phyloP scores from a whole-genome alignment of 2,329 filamentous ascomycete species.

The Ploettnerulaceae sp. region DNA sequence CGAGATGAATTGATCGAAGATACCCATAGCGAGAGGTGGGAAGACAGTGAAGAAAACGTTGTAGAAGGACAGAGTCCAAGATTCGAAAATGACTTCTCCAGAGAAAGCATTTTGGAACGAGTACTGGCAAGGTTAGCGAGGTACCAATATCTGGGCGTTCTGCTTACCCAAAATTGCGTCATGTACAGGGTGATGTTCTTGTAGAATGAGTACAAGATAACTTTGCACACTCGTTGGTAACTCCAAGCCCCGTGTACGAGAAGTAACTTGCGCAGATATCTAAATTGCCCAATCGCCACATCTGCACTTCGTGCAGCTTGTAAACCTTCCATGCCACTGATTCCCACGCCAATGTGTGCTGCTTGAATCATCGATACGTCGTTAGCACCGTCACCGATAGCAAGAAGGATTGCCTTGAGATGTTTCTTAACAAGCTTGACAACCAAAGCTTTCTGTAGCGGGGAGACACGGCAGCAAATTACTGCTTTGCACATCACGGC shows the following conservation, averaged over 20 bases:
- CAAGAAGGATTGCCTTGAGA: constrained; percentile 83
- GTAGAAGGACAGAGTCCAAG: constrained; percentile 98
- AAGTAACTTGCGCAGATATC: constrained; percentile 87
- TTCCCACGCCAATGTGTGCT: constrained; percentile 94
- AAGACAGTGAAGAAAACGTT: constrained; percentile 97
- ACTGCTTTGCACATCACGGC: constrained; percentile 98
- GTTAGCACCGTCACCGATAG: constrained; percentile 96
- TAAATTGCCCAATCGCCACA: constrained; percentile 92
- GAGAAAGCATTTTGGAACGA: constrained; percentile 98
- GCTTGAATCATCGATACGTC: constrained; percentile 99
- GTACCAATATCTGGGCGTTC: not conserved
- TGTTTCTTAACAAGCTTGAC: constrained; percentile 96
- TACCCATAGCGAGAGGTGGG: constrained; percentile 88
- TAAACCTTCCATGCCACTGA: constrained; percentile 93
- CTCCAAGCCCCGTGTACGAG: constrained; percentile 96
- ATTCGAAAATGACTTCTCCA: constrained; percentile 96
- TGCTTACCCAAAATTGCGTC: constrained; percentile 94
- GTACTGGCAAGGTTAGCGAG: constrained; percentile 53
- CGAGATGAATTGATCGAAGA: constrained; percentile 96
- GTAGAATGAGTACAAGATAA: constrained; percentile 98
- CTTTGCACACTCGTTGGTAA: constrained; percentile 94
- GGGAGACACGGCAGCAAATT: constrained; percentile 95
- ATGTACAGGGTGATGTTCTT: constrained; percentile 99
- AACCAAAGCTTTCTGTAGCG: constrained; percentile 92
- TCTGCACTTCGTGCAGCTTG: constrained; percentile 95